phyloP scores from a whole-genome alignment of 2,329 filamentous ascomycete species.

The Nothophoma quercina region DNA sequence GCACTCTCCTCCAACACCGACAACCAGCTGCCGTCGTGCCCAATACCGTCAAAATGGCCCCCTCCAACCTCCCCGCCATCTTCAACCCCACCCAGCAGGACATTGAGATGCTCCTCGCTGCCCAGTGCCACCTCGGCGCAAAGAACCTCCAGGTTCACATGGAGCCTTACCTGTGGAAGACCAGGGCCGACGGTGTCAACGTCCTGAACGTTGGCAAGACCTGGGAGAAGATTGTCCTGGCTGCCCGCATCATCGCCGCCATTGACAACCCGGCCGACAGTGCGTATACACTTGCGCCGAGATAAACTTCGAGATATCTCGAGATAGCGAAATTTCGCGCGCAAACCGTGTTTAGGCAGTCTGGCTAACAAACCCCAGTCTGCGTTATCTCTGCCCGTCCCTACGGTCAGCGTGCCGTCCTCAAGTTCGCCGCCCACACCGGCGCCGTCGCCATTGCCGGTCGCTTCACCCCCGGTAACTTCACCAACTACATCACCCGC shows the following conservation, averaged over 20 bases:
- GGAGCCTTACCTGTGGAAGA: conserved; percentile 99
- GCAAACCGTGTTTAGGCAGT: not conserved
- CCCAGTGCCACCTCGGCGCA: conserved; percentile 94
- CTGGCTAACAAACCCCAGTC: conserved; percentile 35
- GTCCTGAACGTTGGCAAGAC: conserved; percentile 99
- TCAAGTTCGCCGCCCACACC: conserved; percentile 99
- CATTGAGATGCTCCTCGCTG: conserved; percentile 99
- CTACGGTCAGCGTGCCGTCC: conserved; percentile 98
- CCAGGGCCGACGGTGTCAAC: conserved; percentile 96
- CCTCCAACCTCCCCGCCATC: conserved; percentile 88
- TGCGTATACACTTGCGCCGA: no score
- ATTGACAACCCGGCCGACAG: conserved; percentile 98
- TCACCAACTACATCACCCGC: conserved; percentile 99
- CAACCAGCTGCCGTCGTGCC: conserved; percentile 34
- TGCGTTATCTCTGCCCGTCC: conserved; percentile 98
- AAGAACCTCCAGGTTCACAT: conserved; percentile 99
- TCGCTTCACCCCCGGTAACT: conserved; percentile 99
- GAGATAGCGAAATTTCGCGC: not conserved
- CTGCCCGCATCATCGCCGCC: conserved; percentile 97
- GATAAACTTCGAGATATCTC: not conserved
- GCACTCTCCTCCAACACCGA: conserved; percentile 29
- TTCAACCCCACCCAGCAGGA: conserved; percentile 98
- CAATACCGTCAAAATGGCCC: conserved; percentile 79
- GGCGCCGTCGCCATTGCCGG: conserved; percentile 97
- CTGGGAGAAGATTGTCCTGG: conserved; percentile 99